Evolutionary conservation across 441 rosid species (phyloP).

Genomic region (Daphne laureola): DNA sequence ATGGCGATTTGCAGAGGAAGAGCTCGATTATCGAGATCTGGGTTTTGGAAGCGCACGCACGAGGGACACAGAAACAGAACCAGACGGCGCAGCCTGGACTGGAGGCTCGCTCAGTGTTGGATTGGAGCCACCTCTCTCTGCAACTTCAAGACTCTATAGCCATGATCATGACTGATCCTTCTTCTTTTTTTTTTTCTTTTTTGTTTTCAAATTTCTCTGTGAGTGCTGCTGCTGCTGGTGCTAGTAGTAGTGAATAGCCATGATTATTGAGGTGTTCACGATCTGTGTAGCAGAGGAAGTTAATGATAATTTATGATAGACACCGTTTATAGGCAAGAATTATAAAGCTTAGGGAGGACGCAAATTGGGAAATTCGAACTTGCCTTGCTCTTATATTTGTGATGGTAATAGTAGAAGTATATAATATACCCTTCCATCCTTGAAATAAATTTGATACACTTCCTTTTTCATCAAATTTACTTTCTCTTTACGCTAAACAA

Average conservation of each 20-base stretch:
- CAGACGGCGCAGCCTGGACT: constrained; percentile 33
- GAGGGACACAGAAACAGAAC: constrained; percentile 22
- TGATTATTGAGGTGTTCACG: constrained; percentile 1
- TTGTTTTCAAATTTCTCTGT: too few relatives aligned
- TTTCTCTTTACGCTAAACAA: too few relatives aligned
- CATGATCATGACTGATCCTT: too few relatives aligned
- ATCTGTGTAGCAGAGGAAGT: constrained; percentile 15
- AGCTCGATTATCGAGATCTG: constrained; percentile 34
- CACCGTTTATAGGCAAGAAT: constrained; percentile 8
- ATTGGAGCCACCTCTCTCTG: neutral
- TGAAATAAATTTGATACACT: too few relatives aligned
- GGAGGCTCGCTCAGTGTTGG: constrained; percentile 20
- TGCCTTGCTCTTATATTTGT: too few relatives aligned
- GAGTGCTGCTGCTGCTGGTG: neutral
- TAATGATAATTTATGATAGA: constrained; percentile 3
- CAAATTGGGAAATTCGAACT: constrained; percentile 3
- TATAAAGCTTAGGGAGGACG: neutral
- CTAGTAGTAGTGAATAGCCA: neutral
- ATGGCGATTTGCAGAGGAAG: constrained; percentile 19
- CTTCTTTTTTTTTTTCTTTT: too few relatives aligned
- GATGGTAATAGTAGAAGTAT: too few relatives aligned
- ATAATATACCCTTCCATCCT: too few relatives aligned
- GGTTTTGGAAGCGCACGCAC: constrained; percentile 33
- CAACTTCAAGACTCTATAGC: too few relatives aligned
- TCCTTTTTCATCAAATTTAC: too few relatives aligned